A percentile compares a stretch with the other conserved stretches of the same genome.
Evolutionary conservation across 768 basidiomycete species (phyloP).

Genomic region (Mycena leptocephala): DNA sequence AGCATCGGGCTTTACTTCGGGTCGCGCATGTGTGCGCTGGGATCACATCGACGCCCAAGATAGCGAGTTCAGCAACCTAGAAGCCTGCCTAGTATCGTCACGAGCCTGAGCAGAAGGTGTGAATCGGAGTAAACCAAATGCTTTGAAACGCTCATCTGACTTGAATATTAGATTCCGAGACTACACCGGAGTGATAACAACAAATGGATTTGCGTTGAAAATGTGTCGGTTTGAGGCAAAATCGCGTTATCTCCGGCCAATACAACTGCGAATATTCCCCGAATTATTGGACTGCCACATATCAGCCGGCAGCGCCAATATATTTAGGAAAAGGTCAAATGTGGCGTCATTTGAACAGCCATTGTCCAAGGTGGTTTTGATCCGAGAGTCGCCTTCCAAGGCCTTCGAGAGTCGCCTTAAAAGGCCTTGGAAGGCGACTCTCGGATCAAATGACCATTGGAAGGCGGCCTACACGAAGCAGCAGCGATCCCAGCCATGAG

Average conservation of each 20-base stretch:
- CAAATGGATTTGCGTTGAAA: not conserved
- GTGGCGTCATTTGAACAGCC: no score
- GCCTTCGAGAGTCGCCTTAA: no score
- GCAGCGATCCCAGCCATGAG: constrained; percentile 23
- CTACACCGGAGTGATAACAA: not conserved
- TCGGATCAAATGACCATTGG: no score
- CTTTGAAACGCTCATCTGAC: not conserved
- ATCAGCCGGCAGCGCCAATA: not conserved
- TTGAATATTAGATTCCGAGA: not conserved
- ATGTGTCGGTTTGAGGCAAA: constrained; percentile 2
- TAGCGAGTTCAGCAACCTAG: not conserved
- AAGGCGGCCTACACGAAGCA: constrained; percentile 20
- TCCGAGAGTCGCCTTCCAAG: no score
- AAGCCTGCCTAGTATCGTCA: not conserved
- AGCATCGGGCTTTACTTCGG: not conserved
- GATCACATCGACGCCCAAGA: not conserved
- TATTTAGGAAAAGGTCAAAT: no score
- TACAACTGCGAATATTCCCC: not conserved
- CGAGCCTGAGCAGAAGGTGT: not conserved
- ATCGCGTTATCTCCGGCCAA: not conserved
- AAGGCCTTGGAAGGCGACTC: no score
- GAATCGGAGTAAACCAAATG: not conserved
- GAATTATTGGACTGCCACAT: not conserved
- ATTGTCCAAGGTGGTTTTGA: no score
- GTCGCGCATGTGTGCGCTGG: not conserved